phyloP scores from a whole-genome alignment of 305 asterid genomes.

The Rubia peregrina region DNA sequence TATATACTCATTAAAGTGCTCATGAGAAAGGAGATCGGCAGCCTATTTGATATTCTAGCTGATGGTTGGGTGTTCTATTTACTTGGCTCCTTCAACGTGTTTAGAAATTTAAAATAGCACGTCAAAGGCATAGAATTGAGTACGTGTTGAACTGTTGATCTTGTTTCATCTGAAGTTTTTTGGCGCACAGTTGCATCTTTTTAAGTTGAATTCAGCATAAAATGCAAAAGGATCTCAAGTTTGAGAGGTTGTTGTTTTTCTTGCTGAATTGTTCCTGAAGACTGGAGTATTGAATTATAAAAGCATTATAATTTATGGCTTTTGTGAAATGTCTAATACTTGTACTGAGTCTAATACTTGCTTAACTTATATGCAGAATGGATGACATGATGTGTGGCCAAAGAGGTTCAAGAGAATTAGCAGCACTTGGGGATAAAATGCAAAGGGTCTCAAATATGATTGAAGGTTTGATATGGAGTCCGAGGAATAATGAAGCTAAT shows the following conservation, averaged over 20 bases:
- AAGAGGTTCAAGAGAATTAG: conserved; percentile 66
- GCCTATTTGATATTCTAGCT: background rate
- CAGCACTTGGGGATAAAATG: conserved; percentile 43
- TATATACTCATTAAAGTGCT: conserved; percentile 15
- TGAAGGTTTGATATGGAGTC: conserved; percentile 34
- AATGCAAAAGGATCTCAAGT: background rate
- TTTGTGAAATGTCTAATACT: conserved; percentile 4
- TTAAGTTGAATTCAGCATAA: background rate
- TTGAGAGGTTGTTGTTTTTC: conserved; percentile 1
- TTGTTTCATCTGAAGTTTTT: background rate
- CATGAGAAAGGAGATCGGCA: conserved; percentile 12
- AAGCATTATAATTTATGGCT: background rate
- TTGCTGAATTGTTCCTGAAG: conserved; percentile 4
- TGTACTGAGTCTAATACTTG: conserved; percentile 12
- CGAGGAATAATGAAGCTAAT: conserved; percentile 35
- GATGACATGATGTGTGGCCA: conserved; percentile 89
- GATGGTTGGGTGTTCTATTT: background rate
- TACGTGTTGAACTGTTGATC: background rate
- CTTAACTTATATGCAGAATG: conserved; percentile 51
- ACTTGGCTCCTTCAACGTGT: background rate
- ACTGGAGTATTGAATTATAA: background rate
- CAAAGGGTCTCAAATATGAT: conserved; percentile 39
- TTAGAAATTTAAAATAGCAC: background rate
- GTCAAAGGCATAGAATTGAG: background rate
- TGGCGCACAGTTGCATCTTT: background rate